Evolutionary conservation across 768 basidiomycete species (phyloP), one percentile per base, ranked within the genome.

Genomic region (Boletus vermiculosoides): DNA sequence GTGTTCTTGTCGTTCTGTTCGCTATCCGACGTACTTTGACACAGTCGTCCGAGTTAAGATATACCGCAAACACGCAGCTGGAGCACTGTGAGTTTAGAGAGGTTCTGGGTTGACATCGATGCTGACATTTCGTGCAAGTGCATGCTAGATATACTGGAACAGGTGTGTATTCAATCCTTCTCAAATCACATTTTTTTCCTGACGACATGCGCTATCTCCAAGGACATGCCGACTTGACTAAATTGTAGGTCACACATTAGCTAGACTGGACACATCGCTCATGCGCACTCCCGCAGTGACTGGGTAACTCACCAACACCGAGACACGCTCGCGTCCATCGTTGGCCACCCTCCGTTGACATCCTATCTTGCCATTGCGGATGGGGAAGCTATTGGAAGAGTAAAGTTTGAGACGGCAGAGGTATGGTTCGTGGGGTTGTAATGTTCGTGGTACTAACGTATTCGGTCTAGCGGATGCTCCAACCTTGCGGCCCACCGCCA

Each of bases 271-370:
- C 45, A 34, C 33, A 41, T 41, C 47, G 49, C 47, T 55, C 12
- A 63, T 63, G 60, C 66, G 62, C 20, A 39, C 33, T 51, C 5
- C 3, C 67, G 9, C 31, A 98, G 96, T 74, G 96, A 98, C 69
- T 98, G 96, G 96, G 74, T 96, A 45, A 97, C 94, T 8, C 93
- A 98, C 74, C 96, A 98, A 68, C 95, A 98, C 75, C 86, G 96
- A 41, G 96, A 98, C 71, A 95, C 94, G n/a, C 77, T 92, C 58
- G 78, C 95, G 23, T 90, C 95, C 10, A 94, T 98, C 60, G 86
- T 94, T 45, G 94, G 96, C 2, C 97, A 99, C 71, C 83, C 93
- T 4, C 81, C 91, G 0, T 75, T 99, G 54, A 77, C 86, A 15
- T 92, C 92, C 2, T 99, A 89, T 70, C 79, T 98, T 45, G 87